These are phyloP conservation scores for Dillenia suffruticosa DNA, from an alignment of 164 flowering plant genomes.

Conservation along the genomic window DNA sequence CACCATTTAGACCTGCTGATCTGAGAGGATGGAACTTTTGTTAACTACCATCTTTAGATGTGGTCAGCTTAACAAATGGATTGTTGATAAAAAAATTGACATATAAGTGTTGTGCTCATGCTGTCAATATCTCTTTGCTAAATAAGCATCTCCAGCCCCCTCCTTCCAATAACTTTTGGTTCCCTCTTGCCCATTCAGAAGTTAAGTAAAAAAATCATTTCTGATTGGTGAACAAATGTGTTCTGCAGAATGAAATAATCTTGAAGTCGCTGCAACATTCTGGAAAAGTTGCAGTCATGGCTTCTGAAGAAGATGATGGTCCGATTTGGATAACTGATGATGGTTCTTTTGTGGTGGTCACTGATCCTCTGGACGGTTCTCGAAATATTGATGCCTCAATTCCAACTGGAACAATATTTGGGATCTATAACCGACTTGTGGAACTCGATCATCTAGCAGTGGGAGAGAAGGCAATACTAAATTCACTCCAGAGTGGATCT, in stretches of 20 bases:
- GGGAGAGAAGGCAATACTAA: constrained; percentile 74
- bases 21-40: too few relatives aligned
- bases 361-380: constrained; percentile 95
- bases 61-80: too few relatives aligned
- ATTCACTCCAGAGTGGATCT: constrained; percentile 87
- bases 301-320: constrained; percentile 89
- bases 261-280: constrained; percentile 66
- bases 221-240: constrained; percentile 6
- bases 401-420: constrained; percentile 96
- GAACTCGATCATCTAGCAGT: constrained; percentile 72
- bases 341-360: constrained; percentile 90
- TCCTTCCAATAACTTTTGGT: too few relatives aligned
- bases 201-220: neutral
- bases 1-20: too few relatives aligned
- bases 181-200: too few relatives aligned
- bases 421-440: constrained; percentile 71
- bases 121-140: too few relatives aligned
- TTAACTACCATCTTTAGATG: too few relatives aligned
- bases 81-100: too few relatives aligned
- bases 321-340: constrained; percentile 80
- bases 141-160: too few relatives aligned
- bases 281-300: constrained; percentile 92
- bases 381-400: constrained; percentile 96
- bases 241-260: constrained; percentile 84
- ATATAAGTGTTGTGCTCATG: too few relatives aligned